Conservation (phyloP, 2,329 filamentous ascomycete species). For the Aureobasidium sp. region DNA sequence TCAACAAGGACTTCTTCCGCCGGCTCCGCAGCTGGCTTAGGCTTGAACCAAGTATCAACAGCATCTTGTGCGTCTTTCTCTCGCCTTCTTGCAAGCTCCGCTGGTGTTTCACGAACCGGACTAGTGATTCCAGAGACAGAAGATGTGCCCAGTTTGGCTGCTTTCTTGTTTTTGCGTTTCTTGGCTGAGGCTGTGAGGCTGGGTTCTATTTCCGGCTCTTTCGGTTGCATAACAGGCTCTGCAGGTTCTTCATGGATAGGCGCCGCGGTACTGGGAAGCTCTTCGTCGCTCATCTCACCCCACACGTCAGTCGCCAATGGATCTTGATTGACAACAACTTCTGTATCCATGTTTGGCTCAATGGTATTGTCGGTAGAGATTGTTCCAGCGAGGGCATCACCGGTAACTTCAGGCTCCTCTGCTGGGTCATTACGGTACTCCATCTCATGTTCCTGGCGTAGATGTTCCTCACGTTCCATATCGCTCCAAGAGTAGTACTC, state of each 20-base stretch:
- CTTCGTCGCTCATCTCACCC: constrained; percentile 7
- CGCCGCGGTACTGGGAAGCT: not conserved
- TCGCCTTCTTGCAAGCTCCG: constrained; percentile 19
- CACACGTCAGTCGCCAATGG: constrained; percentile 12
- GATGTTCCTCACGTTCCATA: constrained; percentile 24
- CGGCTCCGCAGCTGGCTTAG: not conserved
- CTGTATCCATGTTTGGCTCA: not conserved
- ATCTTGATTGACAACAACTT: not conserved
- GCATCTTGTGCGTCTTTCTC: constrained; percentile 23
- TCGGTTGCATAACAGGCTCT: not conserved
- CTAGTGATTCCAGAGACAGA: constrained; percentile 12
- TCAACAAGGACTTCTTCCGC: not conserved
- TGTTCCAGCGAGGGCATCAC: not conserved
- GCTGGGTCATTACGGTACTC: not conserved
- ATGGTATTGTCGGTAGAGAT: not conserved
- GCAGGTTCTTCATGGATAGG: not conserved
- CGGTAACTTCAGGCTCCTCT: not conserved
- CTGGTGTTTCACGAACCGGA: constrained; percentile 17
- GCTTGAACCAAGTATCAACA: constrained; percentile 22
- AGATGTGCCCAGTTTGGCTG: constrained; percentile 21
- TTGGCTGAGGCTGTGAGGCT: constrained; percentile 14
- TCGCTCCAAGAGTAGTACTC: constrained; percentile 32
- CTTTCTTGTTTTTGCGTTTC: constrained; percentile 25
- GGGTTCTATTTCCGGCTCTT: not conserved
- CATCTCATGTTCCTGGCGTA: constrained; percentile 17